phyloP scores from a whole-genome alignment of 164 flowering plant genomes.

The Annona squamosa region DNA sequence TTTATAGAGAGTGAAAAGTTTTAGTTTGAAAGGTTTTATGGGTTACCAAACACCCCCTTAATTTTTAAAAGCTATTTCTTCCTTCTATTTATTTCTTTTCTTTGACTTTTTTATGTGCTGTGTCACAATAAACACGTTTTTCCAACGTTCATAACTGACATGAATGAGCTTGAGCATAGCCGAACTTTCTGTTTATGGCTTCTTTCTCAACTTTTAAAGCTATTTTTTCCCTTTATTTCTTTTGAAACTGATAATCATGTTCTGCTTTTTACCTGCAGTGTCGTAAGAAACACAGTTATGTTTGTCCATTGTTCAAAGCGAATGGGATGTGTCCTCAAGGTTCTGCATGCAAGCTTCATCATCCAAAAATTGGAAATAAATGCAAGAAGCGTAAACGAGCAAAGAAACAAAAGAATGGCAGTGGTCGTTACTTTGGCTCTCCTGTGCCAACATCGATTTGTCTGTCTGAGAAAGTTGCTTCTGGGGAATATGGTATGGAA shows the following conservation, averaged over 20 bases:
- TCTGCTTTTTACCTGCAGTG: constrained; percentile 54
- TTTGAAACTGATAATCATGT: constrained; percentile 1
- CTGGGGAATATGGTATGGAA: constrained; percentile 19
- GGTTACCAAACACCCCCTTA: too few relatives aligned
- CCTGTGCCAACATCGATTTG: constrained; percentile 10
- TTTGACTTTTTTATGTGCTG: too few relatives aligned
- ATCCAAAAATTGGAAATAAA: constrained; percentile 50
- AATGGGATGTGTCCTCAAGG: constrained; percentile 68
- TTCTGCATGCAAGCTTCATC: constrained; percentile 85
- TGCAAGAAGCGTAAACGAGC: constrained; percentile 38
- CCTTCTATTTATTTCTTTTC: too few relatives aligned
- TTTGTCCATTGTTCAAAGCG: constrained; percentile 67
- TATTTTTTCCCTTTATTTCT: background rate
- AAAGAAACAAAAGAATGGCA: constrained; percentile 31
- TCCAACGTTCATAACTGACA: too few relatives aligned
- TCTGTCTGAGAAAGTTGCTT: constrained; percentile 15
- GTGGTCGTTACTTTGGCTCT: constrained; percentile 71
- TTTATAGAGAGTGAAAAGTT: too few relatives aligned
- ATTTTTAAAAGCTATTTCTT: too few relatives aligned
- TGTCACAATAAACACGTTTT: too few relatives aligned
- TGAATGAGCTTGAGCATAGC: too few relatives aligned
- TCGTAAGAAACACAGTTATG: constrained; percentile 85
- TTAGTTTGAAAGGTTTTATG: too few relatives aligned
- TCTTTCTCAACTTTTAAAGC: background rate
- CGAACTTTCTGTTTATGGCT: too few relatives aligned